Conservation (phyloP, 805 yeast species). For the Ogataea parapolymorpha region DNA sequence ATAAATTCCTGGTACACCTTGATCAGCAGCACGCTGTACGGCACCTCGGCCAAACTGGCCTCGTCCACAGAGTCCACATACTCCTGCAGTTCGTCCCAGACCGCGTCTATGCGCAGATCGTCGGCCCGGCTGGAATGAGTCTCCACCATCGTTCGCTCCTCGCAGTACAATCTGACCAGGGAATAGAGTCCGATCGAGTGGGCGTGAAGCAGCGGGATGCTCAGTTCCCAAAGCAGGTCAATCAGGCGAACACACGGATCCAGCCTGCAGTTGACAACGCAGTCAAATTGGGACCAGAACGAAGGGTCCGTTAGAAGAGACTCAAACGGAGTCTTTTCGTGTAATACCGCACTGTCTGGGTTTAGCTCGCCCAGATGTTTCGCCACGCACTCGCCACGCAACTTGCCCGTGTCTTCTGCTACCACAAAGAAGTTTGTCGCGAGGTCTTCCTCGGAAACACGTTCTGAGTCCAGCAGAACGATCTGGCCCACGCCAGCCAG, state of each 20-base stretch:
- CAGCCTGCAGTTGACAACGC: conserved; percentile 41
- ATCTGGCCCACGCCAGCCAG: conserved; percentile 66
- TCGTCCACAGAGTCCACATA: conserved; percentile 52
- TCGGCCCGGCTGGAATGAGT: conserved; percentile 60
- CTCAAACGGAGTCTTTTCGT: conserved; percentile 12
- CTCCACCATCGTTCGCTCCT: conserved; percentile 66
- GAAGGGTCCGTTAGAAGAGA: conserved; percentile 10
- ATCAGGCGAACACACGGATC: conserved; percentile 23
- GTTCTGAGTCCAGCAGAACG: conserved; percentile 50
- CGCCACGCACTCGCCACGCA: conserved; percentile 39
- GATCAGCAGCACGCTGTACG: conserved; percentile 60
- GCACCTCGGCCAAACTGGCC: conserved; percentile 55
- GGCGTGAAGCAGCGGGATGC: conserved; percentile 54
- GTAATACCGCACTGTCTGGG: conserved; percentile 47
- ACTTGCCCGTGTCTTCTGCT: conserved; percentile 40
- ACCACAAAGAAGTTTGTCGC: conserved; percentile 61
- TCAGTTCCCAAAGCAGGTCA: conserved; percentile 38
- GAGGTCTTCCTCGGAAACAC: conserved; percentile 42
- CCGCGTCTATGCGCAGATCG: conserved; percentile 63
- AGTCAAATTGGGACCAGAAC: conserved; percentile 48
- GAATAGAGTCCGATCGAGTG: conserved; percentile 66
- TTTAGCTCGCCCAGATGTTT: conserved; percentile 54
- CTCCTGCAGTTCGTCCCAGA: conserved; percentile 66
- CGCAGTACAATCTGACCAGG: conserved; percentile 45
- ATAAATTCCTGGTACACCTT: conserved; percentile 49